These are phyloP conservation scores for Fusarium nanum DNA, from an alignment of 2,329 filamentous ascomycete genomes.

Conservation along the genomic window DNA sequence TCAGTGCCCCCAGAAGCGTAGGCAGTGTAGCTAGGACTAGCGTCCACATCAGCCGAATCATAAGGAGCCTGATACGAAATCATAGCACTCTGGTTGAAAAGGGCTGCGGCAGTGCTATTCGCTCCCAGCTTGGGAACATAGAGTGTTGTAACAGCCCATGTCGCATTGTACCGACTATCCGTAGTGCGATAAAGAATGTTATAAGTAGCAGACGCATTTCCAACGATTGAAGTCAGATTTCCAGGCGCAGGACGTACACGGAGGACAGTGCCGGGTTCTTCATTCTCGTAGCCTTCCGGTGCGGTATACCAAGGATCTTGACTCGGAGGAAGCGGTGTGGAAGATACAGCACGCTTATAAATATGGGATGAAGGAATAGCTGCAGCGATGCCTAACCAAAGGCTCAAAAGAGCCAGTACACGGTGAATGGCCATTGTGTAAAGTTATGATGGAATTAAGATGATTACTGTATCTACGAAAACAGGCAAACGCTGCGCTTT, in stretches of 20 bases:
- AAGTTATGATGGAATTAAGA: neutral
- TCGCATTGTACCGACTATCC: slow-evolving; percentile 40
- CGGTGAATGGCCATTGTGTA: slow-evolving; percentile 28
- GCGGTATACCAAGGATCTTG: slow-evolving; percentile 45
- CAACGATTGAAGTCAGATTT: slow-evolving; percentile 34
- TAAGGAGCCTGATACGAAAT: slow-evolving; percentile 43
- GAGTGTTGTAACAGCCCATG: slow-evolving; percentile 43
- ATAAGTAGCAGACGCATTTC: slow-evolving; percentile 38
- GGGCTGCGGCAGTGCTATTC: slow-evolving; percentile 16
- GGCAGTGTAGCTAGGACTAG: slow-evolving; percentile 34
- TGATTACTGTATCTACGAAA: neutral
- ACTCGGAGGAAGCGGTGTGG: slow-evolving; percentile 31
- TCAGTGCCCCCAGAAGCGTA: slow-evolving; percentile 7
- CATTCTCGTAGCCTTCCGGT: slow-evolving; percentile 32
- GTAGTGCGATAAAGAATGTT: slow-evolving; percentile 45
- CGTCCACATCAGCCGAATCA: slow-evolving; percentile 41
- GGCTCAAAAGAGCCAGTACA: slow-evolving; percentile 22
- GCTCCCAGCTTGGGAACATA: slow-evolving; percentile 34
- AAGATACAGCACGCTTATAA: slow-evolving; percentile 8
- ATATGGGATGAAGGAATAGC: slow-evolving; percentile 5
- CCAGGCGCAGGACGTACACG: slow-evolving; percentile 41
- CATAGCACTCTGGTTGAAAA: slow-evolving; percentile 34
- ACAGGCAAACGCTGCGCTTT: neutral
- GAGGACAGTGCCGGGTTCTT: slow-evolving; percentile 39
- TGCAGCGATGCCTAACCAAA: slow-evolving; percentile 31